Conservation (phyloP, 1,284 basidiomycete genomes). For the Marasmius sp. region DNA sequence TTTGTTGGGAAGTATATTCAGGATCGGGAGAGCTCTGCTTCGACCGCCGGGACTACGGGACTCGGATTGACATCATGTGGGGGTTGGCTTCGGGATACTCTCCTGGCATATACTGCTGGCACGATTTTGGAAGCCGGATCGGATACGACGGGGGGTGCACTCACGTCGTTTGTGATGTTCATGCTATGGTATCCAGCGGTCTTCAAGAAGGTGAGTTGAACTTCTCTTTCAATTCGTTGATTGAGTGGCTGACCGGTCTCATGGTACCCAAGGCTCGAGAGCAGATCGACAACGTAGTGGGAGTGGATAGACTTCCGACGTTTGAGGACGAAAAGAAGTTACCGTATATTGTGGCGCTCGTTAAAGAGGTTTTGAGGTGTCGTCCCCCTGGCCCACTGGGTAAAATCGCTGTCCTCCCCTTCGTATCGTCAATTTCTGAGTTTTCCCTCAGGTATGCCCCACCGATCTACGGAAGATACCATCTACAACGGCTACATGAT, state of each 20-base stretch:
- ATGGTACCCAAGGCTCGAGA: not conserved
- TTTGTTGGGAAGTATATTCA: not conserved
- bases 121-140: not conserved
- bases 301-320: not conserved
- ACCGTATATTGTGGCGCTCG: slow-evolving; percentile 1
- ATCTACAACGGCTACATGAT: no score
- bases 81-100: slow-evolving; percentile 17
- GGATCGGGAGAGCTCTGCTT: not conserved
- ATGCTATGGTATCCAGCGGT: slow-evolving; percentile 1
- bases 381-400: no score
- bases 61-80: not conserved
- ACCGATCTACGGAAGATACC: no score
- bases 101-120: slow-evolving; percentile 15
- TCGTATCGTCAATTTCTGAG: no score
- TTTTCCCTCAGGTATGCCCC: no score
- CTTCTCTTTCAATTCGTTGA: no score
- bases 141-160: not conserved
- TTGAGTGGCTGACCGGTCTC: no score
- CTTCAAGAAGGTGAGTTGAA: not conserved
- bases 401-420: no score
- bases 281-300: not conserved
- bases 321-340: not conserved
- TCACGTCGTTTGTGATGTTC: slow-evolving; percentile 5
- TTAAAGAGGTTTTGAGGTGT: slow-evolving; percentile 4
- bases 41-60: not conserved